Percentiles rank a stretch among this genome's conserved stretches.
Evolutionary conservation across 2,329 filamentous ascomycete genomes (phyloP).

Genomic region (Fusarium agapanthi): DNA sequence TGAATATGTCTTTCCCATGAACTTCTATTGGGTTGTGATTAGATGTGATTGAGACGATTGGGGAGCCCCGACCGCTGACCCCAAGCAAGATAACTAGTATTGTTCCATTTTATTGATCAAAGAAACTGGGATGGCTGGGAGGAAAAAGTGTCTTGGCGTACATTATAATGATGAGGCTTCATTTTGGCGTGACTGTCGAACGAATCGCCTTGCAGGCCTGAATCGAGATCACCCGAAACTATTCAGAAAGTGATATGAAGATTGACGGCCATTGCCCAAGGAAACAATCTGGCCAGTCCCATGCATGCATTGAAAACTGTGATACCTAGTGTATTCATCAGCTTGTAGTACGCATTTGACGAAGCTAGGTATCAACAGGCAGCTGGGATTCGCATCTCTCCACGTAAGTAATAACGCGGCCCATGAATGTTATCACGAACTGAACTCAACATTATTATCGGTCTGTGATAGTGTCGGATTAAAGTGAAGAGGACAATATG

Average conservation of each 20-base stretch:
- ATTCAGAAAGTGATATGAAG: background rate
- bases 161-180: conserved; percentile 1
- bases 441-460: background rate
- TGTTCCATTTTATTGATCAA: background rate
- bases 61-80: background rate
- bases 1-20: background rate
- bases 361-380: conserved; percentile 10
- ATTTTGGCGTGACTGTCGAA: conserved; percentile 7
- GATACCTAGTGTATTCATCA: conserved; percentile 26
- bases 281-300: background rate
- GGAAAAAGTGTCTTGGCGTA: background rate
- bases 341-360: background rate
- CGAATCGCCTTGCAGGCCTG: background rate
- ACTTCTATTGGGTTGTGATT: background rate
- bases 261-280: background rate
- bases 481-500: conserved; percentile 1
- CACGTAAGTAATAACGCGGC: conserved; percentile 12
- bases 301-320: background rate
- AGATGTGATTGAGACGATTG: conserved; percentile 14
- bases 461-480: background rate
- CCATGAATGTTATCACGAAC: background rate
- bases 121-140: conserved; percentile 1
- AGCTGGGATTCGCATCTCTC: conserved; percentile 7
- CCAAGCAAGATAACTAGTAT: background rate
- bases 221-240: background rate